A percentile compares a stretch with the other conserved stretches of the same genome.
phyloP scores from a whole-genome alignment of 176 grass and related monocot species.

The Triticum timopheevii region DNA sequence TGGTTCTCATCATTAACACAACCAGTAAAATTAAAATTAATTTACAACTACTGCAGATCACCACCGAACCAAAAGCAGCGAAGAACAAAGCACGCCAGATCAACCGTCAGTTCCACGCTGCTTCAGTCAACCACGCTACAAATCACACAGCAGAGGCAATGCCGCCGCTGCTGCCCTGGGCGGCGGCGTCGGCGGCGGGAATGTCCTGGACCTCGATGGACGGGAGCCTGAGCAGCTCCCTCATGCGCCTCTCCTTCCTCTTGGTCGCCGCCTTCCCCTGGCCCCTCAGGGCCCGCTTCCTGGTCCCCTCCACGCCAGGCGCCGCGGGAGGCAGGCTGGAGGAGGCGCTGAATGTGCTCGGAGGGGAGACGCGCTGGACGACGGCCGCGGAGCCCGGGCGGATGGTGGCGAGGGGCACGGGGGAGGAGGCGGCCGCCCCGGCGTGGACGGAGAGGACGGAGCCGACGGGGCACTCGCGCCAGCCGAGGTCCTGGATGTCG shows the following conservation, averaged over 20 bases:
- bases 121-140: no score
- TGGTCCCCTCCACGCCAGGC: not conserved
- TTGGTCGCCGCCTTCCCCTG: not conserved
- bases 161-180: not conserved
- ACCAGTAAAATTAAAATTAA: no score
- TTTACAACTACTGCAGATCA: no score
- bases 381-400: not conserved
- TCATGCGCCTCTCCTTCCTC: conserved; percentile 26
- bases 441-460: conserved; percentile 51
- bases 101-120: no score
- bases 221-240: conserved; percentile 41
- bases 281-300: not conserved
- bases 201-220: conserved; percentile 38
- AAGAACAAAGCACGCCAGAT: no score
- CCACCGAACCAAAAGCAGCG: no score
- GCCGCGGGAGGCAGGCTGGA: not conserved
- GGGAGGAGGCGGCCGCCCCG: not conserved
- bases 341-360: not conserved
- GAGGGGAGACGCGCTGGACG: not conserved
- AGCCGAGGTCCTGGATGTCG: conserved; percentile 59
- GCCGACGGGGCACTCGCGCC: conserved; percentile 65
- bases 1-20: no score
- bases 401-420: conserved; percentile 29
- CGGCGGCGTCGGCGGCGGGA: not conserved
- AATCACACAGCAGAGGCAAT: no score